Evolutionary conservation across 75 land plant species (phyloP), one percentile per base, ranked within the genome.

Genomic region (Ceratopteris richardii): DNA sequence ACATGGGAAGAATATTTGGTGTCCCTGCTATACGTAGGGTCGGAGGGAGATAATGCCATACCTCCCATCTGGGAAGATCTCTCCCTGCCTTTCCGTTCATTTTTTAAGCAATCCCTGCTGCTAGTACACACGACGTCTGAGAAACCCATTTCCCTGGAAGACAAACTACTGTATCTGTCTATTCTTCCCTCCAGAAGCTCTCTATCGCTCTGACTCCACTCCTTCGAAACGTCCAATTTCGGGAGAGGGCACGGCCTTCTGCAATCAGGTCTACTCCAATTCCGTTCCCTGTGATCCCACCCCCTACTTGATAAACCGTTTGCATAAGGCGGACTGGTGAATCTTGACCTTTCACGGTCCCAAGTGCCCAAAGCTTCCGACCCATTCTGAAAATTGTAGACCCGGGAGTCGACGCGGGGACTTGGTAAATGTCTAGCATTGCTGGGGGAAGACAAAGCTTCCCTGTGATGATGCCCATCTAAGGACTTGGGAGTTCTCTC

Each of bases 151-250:
- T 47, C 51, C 41, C 54, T 37, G 44, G 51, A 2, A 46, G 50
- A 46, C 4, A 21, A 17, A 58, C 1, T 48, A 21, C 68, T 59
- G 46, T 66, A 66, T 48, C 69, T 58, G n/a, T 66, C 69, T 44
- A 66, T 31, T 20, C 69, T 58, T 46, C 69, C 44, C 56, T 40
- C 54, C 52, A 56, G 47, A 0, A 58, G 28, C 16, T 60, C 58
- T 33, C 57, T 57, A 33, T 66, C 54, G 14, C 29, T 36, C n/a
- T 22, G 29, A 58, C 31, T 51, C 69, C 69, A 66, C 20, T 66
- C 69, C 31, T n/a, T 58, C 17, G 61, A 51, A 66, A 29, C 20
- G 26, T 66, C 62, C 4, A 58, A 31, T 14, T 66, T 29, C 44
- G 63, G 22, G 9, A 47, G 33, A 47, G 48, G 47, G 13, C 63